Base-by-base conservation (phyloP, 1,284 basidiomycete genomes). In the Ustilago bromivora region DNA sequence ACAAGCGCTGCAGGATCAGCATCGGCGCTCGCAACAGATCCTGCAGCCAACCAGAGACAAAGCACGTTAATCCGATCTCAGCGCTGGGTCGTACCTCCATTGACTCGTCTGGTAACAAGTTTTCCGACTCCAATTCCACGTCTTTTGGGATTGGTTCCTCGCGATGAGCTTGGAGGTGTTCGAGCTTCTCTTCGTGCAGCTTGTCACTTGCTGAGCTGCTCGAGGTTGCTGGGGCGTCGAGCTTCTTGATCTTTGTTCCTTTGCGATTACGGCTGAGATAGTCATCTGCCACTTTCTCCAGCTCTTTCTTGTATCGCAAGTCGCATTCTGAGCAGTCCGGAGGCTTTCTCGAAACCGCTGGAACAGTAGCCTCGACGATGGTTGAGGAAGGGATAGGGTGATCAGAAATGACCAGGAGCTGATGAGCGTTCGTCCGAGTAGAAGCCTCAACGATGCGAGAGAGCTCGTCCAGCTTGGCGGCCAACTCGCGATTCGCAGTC, bases 391-490 rank as follows among this genome's bases (percentile, higher is more conserved):
- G 6, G n/a, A 19, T 19, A 7, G n/a, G 17, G 17, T 51, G 32
- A 1, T 58, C 17, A 32, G 43, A 17, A 34, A 15, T 2, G 15
- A 34, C 15, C n/a, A 53, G 5, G 11, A 12, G 35, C 1, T 10
- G 11, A 9, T 62, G 52, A n/a, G 41, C 3, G 12, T 40, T 13
- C 23, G 19, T 15, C 5, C 23, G 15, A 7, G 49, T 15, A 0
- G 54, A 53, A 47, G 62, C 56, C 46, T 74, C 66, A 12, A 74
- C 34, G 23, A 68, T 57, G 19, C 57, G 66, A 11, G 66, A 58
- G 1, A 74, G 71, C 54, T 74, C 66, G 28, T 74, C 71, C 9
- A 74, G 31, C 47, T 65, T 68, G 31, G 43, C 47, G 5, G 59
- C 57, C 32, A 74, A 31, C 0, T 51, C 54, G 9, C 52, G 66